These are phyloP conservation scores for Candida broadrunensis DNA, from an alignment of 805 yeast species.

Conservation along the genomic window DNA sequence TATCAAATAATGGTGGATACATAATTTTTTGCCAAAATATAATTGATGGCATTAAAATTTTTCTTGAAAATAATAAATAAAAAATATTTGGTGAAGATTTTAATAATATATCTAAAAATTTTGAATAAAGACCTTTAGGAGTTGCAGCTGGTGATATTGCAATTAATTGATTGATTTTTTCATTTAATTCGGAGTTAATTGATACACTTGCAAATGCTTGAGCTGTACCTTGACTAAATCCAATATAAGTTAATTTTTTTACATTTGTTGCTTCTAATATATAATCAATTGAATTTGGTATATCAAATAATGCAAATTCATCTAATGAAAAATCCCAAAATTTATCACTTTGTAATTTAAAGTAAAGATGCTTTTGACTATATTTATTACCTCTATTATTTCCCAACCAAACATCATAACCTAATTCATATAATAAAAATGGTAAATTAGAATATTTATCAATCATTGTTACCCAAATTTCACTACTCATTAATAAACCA, in stretches of 20 bases:
- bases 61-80: conserved; percentile 68
- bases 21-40: conserved; percentile 75
- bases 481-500: conserved; percentile 87
- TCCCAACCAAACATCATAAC: conserved; percentile 95
- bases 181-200: conserved; percentile 59
- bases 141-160: conserved; percentile 95
- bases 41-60: conserved; percentile 73
- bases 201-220: conserved; percentile 86
- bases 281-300: conserved; percentile 79
- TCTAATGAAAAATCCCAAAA: conserved; percentile 93
- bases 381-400: conserved; percentile 65
- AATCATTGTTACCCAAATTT: conserved; percentile 59
- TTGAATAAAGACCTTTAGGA: conserved; percentile 79
- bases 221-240: conserved; percentile 93
- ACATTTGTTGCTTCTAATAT: conserved; percentile 49
- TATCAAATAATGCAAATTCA: conserved; percentile 88
- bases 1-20: conserved; percentile 72
- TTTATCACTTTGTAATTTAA: conserved; percentile 33
- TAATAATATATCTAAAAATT: conserved; percentile 70
- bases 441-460: conserved; percentile 53
- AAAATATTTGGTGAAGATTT: conserved; percentile 74
- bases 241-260: conserved; percentile 62
- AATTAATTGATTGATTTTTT: conserved; percentile 54
- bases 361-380: conserved; percentile 65
- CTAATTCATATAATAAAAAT: conserved; percentile 69